These are phyloP conservation scores for Mortierella antarctica DNA, from an alignment of 192 early-diverging fungal genomes.

Conservation along the genomic window DNA sequence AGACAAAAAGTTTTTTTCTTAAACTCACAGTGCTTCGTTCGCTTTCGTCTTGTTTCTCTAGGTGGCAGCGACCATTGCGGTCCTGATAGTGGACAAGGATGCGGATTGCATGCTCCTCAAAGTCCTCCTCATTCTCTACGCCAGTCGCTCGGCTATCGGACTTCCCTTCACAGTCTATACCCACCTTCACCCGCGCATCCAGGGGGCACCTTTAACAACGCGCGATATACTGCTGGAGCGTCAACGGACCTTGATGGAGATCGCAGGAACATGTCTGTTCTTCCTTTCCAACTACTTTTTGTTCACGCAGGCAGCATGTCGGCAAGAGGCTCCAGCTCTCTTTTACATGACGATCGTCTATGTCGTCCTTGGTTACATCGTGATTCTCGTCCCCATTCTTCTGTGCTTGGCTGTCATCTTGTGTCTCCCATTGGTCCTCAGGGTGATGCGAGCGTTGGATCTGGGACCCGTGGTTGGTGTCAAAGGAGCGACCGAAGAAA, in stretches of 20 bases:
- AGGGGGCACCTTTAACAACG: conserved; percentile 43
- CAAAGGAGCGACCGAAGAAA: conserved; percentile 73
- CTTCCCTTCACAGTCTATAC: conserved; percentile 73
- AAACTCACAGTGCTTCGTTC: neutral
- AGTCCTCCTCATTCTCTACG: conserved; percentile 69
- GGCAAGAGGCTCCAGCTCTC: conserved; percentile 61
- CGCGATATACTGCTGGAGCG: conserved; percentile 38
- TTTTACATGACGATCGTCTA: conserved; percentile 72
- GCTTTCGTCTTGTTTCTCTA: conserved; percentile 15
- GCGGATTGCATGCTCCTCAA: conserved; percentile 62
- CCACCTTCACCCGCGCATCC: conserved; percentile 64
- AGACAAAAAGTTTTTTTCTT: neutral
- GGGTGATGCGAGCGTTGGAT: conserved; percentile 67
- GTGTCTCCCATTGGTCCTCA: conserved; percentile 71
- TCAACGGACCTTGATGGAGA: conserved; percentile 38
- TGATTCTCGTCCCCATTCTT: conserved; percentile 70
- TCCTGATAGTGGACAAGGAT: conserved; percentile 63
- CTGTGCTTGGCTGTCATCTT: conserved; percentile 71
- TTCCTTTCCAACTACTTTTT: conserved; percentile 69
- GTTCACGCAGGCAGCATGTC: conserved; percentile 63
- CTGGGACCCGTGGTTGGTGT: conserved; percentile 64
- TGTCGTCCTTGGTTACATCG: conserved; percentile 75
- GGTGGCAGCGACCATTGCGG: conserved; percentile 63
- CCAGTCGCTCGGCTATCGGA: conserved; percentile 64
- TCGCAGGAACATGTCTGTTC: conserved; percentile 49